Base-by-base conservation (phyloP, 2,329 filamentous ascomycete species). In the Colletotrichum sp. region DNA sequence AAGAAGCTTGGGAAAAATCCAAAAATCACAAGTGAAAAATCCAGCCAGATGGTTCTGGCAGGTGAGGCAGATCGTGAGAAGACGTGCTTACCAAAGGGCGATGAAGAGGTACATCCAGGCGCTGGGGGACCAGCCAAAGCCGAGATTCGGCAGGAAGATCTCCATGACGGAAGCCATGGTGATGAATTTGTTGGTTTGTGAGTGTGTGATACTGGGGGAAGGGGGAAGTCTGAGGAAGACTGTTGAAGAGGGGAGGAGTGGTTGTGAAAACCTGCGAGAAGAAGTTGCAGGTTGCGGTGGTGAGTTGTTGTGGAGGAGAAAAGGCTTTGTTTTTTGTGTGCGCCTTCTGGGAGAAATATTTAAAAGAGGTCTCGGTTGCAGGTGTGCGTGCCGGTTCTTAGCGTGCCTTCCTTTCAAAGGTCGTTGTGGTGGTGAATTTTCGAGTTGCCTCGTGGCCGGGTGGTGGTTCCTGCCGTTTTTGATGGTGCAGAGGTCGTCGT, bases 11-110 rank as follows among this genome's bases (percentile, higher is more conserved):
- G 15, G 39, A 10, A 16, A 28, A 28, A 66, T 13, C 10, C 25
- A 48, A 30, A 43, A 10, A n/a, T 13, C 30, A 30, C 22, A 18
- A 27, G 15, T 48, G 25, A 34, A n/a, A 28, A 36, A 25, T 8
- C 34, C 34, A 64, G 25, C 10, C 8, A 25, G 61, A 34, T 22
- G 66, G 27, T 18, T 36, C n/a, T 25, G 60, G 18, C 34, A 22
- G 66, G 18, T 61, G 13, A 28, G 30, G 15, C 28, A 34, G 6
- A 52, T 66, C 12, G 36, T n/a, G 43, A 25, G 60, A 34, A 56
- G 73, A 65, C 27, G 52, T 56, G 81, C 87, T 85, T 86, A 90
- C 89, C 88, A 91, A 43, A 90, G 80, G 55, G 55, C 30, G 61
- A 78, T 71, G 61, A 78, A 78, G 16, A 78, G 69, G 55, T 76